phyloP scores from a whole-genome alignment of 2,329 filamentous ascomycete genomes.

The Aureobasidium sp. region DNA sequence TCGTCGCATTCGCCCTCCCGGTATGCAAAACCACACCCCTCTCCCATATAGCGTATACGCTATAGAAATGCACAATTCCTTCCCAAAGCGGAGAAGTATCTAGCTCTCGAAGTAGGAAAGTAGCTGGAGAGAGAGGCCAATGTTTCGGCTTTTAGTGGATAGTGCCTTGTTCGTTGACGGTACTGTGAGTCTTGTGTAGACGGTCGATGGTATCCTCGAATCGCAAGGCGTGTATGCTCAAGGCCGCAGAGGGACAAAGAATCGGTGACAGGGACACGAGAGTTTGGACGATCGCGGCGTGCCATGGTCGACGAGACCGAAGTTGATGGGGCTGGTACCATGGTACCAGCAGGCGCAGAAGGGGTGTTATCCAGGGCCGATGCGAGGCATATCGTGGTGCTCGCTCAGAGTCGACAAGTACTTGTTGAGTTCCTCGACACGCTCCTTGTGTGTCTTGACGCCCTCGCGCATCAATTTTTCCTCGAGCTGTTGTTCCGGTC shows the following conservation, averaged over 20 bases:
- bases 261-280: background rate
- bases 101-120: no score
- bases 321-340: background rate
- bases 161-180: no score
- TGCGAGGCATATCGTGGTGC: conserved; percentile 86
- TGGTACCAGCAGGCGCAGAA: background rate
- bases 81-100: no score
- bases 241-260: background rate
- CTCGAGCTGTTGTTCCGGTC: conserved; percentile 54
- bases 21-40: no score
- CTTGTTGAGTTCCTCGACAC: conserved; percentile 90
- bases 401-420: conserved; percentile 89
- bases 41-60: no score
- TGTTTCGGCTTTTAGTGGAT: no score
- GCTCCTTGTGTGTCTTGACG: conserved; percentile 93
- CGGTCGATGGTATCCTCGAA: background rate
- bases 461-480: conserved; percentile 77
- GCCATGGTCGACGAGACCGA: background rate
- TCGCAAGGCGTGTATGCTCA: background rate
- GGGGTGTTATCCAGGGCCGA: conserved; percentile 49
- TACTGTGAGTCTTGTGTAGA: no score
- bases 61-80: no score
- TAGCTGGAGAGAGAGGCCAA: no score
- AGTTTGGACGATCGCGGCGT: background rate
- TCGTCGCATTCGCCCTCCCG: no score